These are phyloP conservation scores for Suillus weaverae DNA, from an alignment of 768 basidiomycete genomes.

Conservation along the genomic window DNA sequence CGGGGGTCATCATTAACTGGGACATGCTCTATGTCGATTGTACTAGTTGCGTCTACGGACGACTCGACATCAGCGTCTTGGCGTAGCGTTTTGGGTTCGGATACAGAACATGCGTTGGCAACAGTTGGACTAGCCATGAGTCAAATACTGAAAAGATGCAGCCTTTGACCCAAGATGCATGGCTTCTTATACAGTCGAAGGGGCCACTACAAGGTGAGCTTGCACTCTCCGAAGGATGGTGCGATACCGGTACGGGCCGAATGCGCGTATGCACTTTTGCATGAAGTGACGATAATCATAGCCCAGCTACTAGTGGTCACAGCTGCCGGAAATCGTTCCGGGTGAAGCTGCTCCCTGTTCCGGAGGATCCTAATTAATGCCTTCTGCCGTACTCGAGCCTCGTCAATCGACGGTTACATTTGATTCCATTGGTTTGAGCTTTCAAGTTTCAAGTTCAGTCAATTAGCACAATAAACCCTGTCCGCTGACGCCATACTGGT, in stretches of 20 bases:
- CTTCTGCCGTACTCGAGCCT: background rate
- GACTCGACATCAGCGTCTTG: background rate
- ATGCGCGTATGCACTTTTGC: background rate
- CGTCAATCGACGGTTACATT: background rate
- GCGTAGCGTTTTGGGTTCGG: background rate
- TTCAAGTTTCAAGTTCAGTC: background rate
- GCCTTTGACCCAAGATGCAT: background rate
- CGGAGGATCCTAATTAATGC: background rate
- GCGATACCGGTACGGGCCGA: background rate
- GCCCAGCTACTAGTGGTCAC: background rate
- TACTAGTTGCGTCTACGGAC: background rate
- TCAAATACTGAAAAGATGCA: background rate
- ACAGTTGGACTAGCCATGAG: background rate
- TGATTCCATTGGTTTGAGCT: background rate
- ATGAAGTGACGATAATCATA: background rate
- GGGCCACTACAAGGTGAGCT: background rate
- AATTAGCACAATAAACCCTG: background rate
- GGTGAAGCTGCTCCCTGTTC: background rate
- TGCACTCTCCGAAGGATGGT: background rate
- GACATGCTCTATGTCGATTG: constrained; percentile 36
- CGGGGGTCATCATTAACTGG: constrained; percentile 62
- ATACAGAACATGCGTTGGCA: background rate
- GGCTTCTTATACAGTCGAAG: background rate
- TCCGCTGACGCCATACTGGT: background rate
- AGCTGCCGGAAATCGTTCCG: background rate